Conservation (phyloP, 2,329 filamentous ascomycete species). For the Talaromyces rugulosus region DNA sequence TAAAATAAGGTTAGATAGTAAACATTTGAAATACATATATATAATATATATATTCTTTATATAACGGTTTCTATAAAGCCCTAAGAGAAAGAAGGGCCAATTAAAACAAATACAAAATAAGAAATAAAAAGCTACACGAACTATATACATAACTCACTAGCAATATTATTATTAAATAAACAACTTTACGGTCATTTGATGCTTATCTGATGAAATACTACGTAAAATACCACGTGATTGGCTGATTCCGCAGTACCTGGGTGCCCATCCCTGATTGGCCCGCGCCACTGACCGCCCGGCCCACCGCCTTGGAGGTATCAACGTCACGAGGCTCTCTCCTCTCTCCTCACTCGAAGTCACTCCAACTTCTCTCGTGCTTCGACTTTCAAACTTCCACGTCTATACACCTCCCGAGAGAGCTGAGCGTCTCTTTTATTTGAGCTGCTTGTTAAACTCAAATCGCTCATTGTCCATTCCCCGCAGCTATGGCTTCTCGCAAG, state of each 20-base stretch:
- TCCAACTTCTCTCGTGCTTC: background rate
- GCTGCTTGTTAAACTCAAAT: background rate
- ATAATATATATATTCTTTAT: too few species aligned
- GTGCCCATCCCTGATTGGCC: background rate
- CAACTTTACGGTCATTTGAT: background rate
- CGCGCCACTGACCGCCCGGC: background rate
- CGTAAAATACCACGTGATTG: background rate
- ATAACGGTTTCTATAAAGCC: too few species aligned
- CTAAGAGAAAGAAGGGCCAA: too few species aligned
- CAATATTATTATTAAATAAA: too few species aligned
- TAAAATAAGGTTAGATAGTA: too few species aligned
- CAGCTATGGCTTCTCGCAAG: conserved; percentile 71
- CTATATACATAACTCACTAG: background rate
- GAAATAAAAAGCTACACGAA: background rate
- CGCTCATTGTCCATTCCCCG: background rate
- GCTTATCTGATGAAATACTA: background rate
- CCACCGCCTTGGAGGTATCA: conserved; percentile 25
- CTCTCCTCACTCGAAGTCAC: background rate
- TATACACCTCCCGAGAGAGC: background rate
- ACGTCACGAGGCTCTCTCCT: conserved; percentile 12
- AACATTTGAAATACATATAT: too few species aligned
- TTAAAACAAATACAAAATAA: background rate
- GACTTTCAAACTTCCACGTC: conserved; percentile 7
- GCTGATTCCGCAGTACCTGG: background rate
- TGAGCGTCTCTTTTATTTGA: background rate